phyloP scores from a whole-genome alignment of 441 rosid species.

The Euphorbia celastroides region DNA sequence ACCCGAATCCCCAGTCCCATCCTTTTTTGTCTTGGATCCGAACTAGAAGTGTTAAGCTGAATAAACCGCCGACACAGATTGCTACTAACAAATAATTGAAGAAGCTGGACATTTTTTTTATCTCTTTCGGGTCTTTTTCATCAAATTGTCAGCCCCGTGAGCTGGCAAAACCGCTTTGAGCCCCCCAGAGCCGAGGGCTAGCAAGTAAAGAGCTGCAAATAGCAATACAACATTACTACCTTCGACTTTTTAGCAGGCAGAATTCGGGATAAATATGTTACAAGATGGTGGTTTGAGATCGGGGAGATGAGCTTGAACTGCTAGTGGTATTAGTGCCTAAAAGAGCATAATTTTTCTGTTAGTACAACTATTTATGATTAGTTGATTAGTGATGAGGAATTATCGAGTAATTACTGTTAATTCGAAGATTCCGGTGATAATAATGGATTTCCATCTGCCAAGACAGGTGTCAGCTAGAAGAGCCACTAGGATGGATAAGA shows the following conservation, averaged over 20 bases:
- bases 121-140: slow-evolving; percentile 44
- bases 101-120: slow-evolving; percentile 47
- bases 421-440: slow-evolving; percentile 44
- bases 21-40: slow-evolving; percentile 58
- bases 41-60: slow-evolving; percentile 42
- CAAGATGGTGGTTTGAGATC: slow-evolving; percentile 44
- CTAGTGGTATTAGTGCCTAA: slow-evolving; percentile 42
- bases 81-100: slow-evolving; percentile 44
- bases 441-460: slow-evolving; percentile 46
- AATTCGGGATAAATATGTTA: slow-evolving; percentile 26
- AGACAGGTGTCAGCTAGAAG: slow-evolving; percentile 41
- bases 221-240: slow-evolving; percentile 38
- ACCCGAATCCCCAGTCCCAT: slow-evolving; percentile 52
- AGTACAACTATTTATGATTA: no score
- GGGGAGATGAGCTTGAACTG: slow-evolving; percentile 49
- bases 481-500: slow-evolving; percentile 42
- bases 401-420: slow-evolving; percentile 30
- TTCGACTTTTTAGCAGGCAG: slow-evolving; percentile 33
- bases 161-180: slow-evolving; percentile 46
- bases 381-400: no score
- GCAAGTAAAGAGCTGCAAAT: slow-evolving; percentile 38
- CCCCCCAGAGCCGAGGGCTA: slow-evolving; percentile 45
- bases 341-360: slow-evolving; percentile 22
- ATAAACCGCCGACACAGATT: slow-evolving; percentile 36
- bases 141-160: slow-evolving; percentile 63